These are phyloP conservation scores for Brachypodium distachyon DNA, from an alignment of 202 grass and related monocot genomes.

Conservation along the genomic window DNA sequence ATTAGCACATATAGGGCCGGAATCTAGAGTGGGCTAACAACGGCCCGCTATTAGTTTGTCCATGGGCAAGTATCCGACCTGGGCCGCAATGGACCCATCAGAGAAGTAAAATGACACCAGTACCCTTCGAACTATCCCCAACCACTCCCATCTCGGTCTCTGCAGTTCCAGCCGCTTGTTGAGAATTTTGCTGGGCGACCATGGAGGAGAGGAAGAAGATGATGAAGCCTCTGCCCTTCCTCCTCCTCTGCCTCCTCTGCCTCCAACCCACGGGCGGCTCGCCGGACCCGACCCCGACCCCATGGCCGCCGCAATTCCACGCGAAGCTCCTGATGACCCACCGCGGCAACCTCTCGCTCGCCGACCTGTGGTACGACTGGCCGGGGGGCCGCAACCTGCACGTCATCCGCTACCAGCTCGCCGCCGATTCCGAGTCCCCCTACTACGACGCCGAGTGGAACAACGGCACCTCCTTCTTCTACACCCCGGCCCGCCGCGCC, in stretches of 20 bases:
- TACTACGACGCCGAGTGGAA: conserved; percentile 65
- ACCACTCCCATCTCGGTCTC: no score
- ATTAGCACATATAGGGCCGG: no score
- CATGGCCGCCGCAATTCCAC: conserved; percentile 72
- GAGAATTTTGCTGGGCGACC: no score
- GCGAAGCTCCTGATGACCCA: conserved; percentile 37
- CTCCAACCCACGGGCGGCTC: background rate
- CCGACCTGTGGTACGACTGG: conserved; percentile 87
- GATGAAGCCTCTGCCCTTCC: background rate
- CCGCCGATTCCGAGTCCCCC: conserved; percentile 12
- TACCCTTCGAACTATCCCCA: background rate
- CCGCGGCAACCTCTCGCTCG: conserved; percentile 26
- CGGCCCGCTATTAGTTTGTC: no score
- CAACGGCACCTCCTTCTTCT: conserved; percentile 84
- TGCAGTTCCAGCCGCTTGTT: no score
- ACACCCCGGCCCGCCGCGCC: conserved; percentile 10
- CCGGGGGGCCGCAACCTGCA: conserved; percentile 60
- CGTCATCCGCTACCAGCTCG: conserved; percentile 53
- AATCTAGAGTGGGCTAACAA: no score
- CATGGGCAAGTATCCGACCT: no score
- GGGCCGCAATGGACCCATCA: no score
- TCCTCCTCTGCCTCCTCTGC: background rate
- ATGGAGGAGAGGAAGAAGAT: no score
- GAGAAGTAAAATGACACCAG: background rate
- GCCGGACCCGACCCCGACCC: conserved; percentile 19